Evolutionary conservation across 2,329 filamentous ascomycete genomes (phyloP).

Genomic region (Grosmannia serpens): DNA sequence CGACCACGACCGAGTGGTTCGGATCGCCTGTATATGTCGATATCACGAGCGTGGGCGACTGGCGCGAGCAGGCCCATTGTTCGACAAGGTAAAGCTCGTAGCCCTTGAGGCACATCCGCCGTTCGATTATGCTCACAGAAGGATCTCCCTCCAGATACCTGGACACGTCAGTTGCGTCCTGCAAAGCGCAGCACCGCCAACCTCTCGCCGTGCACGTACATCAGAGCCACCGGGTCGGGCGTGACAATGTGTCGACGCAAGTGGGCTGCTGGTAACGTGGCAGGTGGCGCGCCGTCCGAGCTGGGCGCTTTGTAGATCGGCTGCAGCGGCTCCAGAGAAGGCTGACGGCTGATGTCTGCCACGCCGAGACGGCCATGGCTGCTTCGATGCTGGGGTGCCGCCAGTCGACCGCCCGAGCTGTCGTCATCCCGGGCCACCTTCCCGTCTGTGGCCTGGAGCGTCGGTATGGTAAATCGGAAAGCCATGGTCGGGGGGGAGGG

Average conservation of each 20-base stretch:
- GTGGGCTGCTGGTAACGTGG: constrained; percentile 5
- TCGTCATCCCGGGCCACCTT: constrained; percentile 26
- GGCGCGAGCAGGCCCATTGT: constrained; percentile 91
- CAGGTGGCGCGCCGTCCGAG: not conserved
- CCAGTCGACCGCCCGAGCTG: constrained; percentile 20
- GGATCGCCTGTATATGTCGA: constrained; percentile 86
- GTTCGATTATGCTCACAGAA: constrained; percentile 62
- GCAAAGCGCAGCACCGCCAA: not conserved
- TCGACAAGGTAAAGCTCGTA: constrained; percentile 94
- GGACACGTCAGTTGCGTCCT: not conserved
- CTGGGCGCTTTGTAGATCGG: not conserved
- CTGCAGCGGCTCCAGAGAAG: not conserved
- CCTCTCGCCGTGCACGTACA: constrained; percentile 22
- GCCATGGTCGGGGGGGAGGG: constrained; percentile 15
- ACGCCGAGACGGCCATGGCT: not conserved
- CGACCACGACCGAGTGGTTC: constrained; percentile 65
- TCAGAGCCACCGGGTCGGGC: constrained; percentile 46
- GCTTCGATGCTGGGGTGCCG: constrained; percentile 14
- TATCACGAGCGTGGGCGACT: constrained; percentile 83
- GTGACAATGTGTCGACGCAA: constrained; percentile 39
- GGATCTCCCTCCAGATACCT: constrained; percentile 80
- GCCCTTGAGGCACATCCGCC: constrained; percentile 57
- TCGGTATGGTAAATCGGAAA: constrained; percentile 15
- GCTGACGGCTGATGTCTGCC: not conserved
- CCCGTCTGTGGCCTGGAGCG: constrained; percentile 1